Conservation (phyloP, 139 green algal genomes). For the Pleodorina starrii region DNA sequence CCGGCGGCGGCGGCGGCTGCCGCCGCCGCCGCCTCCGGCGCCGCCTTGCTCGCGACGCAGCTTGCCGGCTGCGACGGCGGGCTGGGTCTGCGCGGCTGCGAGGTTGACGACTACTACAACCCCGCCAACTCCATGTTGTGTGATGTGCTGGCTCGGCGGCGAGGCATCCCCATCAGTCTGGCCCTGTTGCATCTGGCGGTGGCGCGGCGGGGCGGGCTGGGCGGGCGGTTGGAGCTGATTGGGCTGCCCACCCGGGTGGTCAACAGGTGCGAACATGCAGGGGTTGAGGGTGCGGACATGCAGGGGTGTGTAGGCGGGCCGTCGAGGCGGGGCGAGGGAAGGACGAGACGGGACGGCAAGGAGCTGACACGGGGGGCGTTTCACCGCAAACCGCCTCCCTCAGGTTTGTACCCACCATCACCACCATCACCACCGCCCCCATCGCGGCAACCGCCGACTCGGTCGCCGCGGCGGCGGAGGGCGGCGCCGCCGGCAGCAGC, state of each 20-base stretch:
- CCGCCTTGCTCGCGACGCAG: constrained; percentile 43
- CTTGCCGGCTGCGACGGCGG: background rate
- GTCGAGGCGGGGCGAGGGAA: background rate
- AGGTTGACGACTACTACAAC: constrained; percentile 64
- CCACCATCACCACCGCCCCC: too few species aligned
- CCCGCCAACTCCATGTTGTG: constrained; percentile 65
- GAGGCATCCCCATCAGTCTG: constrained; percentile 72
- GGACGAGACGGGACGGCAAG: background rate
- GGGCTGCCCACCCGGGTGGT: constrained; percentile 62
- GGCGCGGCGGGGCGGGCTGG: constrained; percentile 56
- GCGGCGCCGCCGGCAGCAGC: too few species aligned
- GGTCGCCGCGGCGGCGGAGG: too few species aligned
- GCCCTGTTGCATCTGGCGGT: constrained; percentile 73
- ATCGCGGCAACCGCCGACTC: too few species aligned
- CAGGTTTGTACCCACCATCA: background rate
- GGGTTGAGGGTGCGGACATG: too few species aligned
- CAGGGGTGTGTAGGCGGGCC: background rate
- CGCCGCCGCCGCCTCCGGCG: background rate
- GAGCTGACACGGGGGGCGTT: too few species aligned
- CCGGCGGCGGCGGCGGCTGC: background rate
- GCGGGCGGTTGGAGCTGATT: constrained; percentile 23
- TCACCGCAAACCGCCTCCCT: too few species aligned
- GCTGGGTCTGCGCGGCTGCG: constrained; percentile 18
- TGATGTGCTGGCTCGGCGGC: constrained; percentile 48
- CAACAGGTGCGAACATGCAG: constrained; percentile 56